These are phyloP conservation scores for Toxoplasma gondii DNA, from an alignment of 169 alveolate species.

Conservation along the genomic window DNA sequence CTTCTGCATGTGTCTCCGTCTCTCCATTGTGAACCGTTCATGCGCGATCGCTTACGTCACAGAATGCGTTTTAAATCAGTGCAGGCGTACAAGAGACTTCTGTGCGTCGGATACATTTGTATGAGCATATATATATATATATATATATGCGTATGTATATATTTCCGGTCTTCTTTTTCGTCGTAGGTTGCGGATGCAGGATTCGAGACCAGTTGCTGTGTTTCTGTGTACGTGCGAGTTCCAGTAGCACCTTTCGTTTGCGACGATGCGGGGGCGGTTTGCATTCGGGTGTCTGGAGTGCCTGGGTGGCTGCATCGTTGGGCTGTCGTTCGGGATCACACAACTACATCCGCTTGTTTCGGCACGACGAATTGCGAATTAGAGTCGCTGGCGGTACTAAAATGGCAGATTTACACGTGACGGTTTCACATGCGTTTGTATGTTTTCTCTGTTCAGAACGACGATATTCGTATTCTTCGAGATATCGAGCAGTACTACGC, in stretches of 20 bases:
- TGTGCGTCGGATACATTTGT: background rate
- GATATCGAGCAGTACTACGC: conserved; percentile 98
- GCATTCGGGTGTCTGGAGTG: too few species aligned
- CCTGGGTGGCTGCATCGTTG: too few species aligned
- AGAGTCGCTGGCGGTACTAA: too few species aligned
- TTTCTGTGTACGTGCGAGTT: too few species aligned
- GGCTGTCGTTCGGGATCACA: too few species aligned
- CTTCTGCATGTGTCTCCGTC: background rate
- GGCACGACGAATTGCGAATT: too few species aligned
- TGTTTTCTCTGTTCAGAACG: conserved; percentile 78
- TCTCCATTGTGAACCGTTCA: background rate
- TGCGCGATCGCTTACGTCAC: background rate
- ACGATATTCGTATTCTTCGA: conserved; percentile 94
- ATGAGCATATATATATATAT: background rate
- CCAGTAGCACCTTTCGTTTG: too few species aligned
- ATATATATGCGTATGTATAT: background rate
- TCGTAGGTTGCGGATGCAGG: background rate
- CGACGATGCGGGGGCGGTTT: too few species aligned
- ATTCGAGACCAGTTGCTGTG: too few species aligned
- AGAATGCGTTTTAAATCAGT: background rate
- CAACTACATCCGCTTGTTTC: too few species aligned
- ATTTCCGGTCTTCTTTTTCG: background rate
- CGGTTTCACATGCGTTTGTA: too few species aligned
- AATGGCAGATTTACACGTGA: too few species aligned
- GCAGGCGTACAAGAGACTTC: background rate